Evolutionary conservation across 192 early-diverging fungal species (phyloP).

Genomic region (Mortierella hygrophila): DNA sequence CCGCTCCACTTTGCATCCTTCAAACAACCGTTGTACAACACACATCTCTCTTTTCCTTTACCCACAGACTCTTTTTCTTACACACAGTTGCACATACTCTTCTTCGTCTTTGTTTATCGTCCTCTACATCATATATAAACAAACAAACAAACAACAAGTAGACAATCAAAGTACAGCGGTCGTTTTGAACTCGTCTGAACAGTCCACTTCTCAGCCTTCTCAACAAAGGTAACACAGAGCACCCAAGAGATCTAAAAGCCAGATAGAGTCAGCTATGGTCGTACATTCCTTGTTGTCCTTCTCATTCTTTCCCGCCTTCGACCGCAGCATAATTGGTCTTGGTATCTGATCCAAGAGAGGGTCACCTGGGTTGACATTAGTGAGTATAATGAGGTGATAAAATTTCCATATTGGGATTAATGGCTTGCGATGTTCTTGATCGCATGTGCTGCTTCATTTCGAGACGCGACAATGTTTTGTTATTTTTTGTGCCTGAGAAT

Average conservation of each 20-base stretch:
- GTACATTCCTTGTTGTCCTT: no score
- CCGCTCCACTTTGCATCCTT: not conserved
- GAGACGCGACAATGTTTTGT: not conserved
- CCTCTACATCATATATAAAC: not conserved
- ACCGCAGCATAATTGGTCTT: no score
- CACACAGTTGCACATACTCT: no score
- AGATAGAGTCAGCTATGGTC: no score
- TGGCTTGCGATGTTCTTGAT: not conserved
- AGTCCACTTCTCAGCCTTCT: not conserved
- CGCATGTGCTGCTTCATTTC: not conserved
- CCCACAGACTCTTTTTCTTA: not conserved
- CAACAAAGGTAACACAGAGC: not conserved
- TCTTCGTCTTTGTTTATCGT: no score
- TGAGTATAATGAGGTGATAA: no score
- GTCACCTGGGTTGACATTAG: not conserved
- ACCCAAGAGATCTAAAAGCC: not conserved
- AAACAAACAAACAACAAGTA: not conserved
- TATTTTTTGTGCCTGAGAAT: not conserved
- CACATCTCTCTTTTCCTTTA: not conserved
- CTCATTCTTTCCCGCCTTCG: no score
- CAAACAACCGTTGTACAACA: not conserved
- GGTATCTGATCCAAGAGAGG: not conserved
- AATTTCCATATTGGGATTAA: conserved; percentile 1
- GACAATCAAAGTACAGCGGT: not conserved
- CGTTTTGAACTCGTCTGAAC: not conserved